Conservation (phyloP, 179 eudicot genomes). For the Heliamphora pulchella region DNA sequence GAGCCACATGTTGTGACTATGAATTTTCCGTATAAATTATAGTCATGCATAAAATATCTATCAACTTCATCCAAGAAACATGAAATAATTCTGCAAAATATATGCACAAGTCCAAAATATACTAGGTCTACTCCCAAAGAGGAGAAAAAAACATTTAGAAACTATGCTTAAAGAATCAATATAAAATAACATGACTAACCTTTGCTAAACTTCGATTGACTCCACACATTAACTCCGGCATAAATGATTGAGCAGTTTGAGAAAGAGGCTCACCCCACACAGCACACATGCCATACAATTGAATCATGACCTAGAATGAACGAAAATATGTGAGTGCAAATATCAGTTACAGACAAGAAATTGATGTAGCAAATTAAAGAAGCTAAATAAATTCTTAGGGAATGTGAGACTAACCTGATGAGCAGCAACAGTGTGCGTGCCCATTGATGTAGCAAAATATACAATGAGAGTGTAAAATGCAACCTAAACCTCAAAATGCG, state of each 20-base stretch:
- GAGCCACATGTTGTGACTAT: neutral
- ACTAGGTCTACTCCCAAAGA: neutral
- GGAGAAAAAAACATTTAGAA: neutral
- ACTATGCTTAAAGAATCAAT: neutral
- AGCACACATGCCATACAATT: slow-evolving; percentile 63
- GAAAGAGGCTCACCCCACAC: slow-evolving; percentile 97
- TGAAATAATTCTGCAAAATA: neutral
- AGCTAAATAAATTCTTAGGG: neutral
- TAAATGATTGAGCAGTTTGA: slow-evolving; percentile 93
- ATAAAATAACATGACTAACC: slow-evolving; percentile 34
- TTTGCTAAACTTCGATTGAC: slow-evolving; percentile 57
- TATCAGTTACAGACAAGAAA: neutral
- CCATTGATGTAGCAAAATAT: slow-evolving; percentile 63
- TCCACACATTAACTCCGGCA: slow-evolving; percentile 94
- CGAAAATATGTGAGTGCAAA: slow-evolving; percentile 11
- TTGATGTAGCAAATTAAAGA: slow-evolving; percentile 1
- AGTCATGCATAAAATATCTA: neutral
- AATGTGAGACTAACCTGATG: slow-evolving; percentile 44
- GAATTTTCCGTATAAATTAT: neutral
- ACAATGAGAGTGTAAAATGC: slow-evolving; percentile 56
- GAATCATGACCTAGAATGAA: slow-evolving; percentile 61
- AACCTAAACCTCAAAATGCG: slow-evolving; percentile 34
- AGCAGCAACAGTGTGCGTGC: slow-evolving; percentile 56
- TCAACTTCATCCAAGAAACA: neutral
- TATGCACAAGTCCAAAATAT: neutral